Evolutionary conservation across 2,329 filamentous ascomycete species (phyloP), one percentile per base, ranked within the genome.

Genomic region (Venturia nashicola): DNA sequence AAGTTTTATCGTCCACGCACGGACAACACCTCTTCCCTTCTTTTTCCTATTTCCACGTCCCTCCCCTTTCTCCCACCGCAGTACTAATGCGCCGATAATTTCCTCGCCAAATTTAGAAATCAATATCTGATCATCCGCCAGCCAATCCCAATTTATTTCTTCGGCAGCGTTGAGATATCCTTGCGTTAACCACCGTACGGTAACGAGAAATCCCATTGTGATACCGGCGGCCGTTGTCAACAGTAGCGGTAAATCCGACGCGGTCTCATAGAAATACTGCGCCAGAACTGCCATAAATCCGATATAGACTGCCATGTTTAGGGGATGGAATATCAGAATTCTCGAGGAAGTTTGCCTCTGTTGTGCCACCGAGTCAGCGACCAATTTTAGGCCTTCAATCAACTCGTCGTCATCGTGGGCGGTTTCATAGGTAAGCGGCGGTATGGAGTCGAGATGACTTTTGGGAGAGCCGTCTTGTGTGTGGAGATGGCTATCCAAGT

Each of bases 361-460:
- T 75, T 96, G 88, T 43, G 90, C 89, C 61, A 95, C 83, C 65
- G 87, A 90, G 75, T 93, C 90, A 66, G 90, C 87, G 46, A 96
- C 81, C 23, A 96, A 83, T 67, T 83, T 83, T 61, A 96, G 79
- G 20, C 87, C 86, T 64, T 85, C 81, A 67, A 85, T 76, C 71
- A 87, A 85, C 72, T 91, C 87, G 61, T 79, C 72, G 61, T 83
- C 77, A 61, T 73, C 70, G 61, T 72, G 72, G 32, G 79, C 73
- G 16, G 76, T 73, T 68, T 84, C 83, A 61, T 89, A 84, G 61
- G 81, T 82, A 54, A 91, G 82, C 9, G 85, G 81, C 6, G 86
- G 86, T 64, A 88, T 78, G 69, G 81, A 80, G 67, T 83, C 81
- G 65, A 82, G 75, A 62, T 75, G 74, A 61, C 67, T 66, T 63